Evolutionary conservation across 257 asterid genomes (phyloP).

Genomic region (Ophiorrhiza pumila): DNA sequence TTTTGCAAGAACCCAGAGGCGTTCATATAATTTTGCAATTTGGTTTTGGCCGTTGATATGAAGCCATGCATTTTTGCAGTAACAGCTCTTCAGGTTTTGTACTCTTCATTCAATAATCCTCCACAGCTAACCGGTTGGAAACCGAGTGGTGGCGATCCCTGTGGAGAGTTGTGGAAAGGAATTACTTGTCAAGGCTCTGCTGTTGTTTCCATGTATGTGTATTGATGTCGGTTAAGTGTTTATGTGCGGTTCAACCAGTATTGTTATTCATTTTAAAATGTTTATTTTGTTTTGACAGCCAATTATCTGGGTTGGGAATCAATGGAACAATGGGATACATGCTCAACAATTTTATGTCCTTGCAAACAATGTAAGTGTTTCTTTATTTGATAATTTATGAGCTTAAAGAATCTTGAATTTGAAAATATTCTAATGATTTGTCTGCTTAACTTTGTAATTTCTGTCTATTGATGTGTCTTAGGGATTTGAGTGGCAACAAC

Average conservation of each 20-base stretch:
- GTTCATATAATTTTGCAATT: neutral
- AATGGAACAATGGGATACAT: conserved; percentile 85
- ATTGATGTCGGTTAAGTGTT: neutral
- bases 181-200: conserved; percentile 73
- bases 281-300: conserved; percentile 52
- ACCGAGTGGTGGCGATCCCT: conserved; percentile 87
- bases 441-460: neutral
- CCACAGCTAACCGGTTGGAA: conserved; percentile 80
- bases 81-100: conserved; percentile 82
- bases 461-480: conserved; percentile 30
- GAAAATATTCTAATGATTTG: neutral
- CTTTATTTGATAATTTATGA: neutral
- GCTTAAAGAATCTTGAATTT: neutral
- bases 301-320: conserved; percentile 71
- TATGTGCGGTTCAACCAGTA: neutral
- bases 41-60: neutral
- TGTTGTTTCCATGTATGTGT: conserved; percentile 58
- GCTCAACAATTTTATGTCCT: conserved; percentile 67
- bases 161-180: conserved; percentile 93
- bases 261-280: conserved; percentile 4
- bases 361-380: conserved; percentile 66
- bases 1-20: neutral
- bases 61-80: conserved; percentile 41
- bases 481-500: conserved; percentile 90
- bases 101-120: conserved; percentile 71